Evolutionary conservation across 192 early-diverging fungal genomes (phyloP), one percentile per base, ranked within the genome.

Genomic region (Pilobolus umbonatus): DNA sequence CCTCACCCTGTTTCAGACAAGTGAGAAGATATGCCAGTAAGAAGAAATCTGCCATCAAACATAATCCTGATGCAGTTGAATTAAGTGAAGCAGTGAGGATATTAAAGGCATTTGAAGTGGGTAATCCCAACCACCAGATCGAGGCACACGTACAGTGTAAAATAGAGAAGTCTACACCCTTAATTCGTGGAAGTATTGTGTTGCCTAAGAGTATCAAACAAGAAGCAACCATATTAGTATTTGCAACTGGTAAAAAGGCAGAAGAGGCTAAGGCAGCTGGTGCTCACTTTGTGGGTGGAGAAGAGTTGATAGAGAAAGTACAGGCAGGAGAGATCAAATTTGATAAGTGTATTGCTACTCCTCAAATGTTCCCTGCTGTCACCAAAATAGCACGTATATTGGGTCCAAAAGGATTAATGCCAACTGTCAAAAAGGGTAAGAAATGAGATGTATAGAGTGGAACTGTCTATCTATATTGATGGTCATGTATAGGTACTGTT

Each of bases 381-480:
- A 80, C 92, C 32, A 89, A 86, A 66, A 87, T 98, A 68, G 95
- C 93, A 5, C 82, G 86, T 45, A 67, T 94, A 25, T 69, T 98
- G 61, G 95, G 95, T 58, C 95, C 95, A 25, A 92, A 91, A 67
- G 92, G 92, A n/a, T 75, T 98, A 56, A 96, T 98, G 95, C 95
- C 95, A 22, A 94, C 86, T 3, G 74, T 81, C 22, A 89, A 88
- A 46, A 88, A 86, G 64, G 88, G 88, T 44, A 61, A 49, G 19
- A 17, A 43, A 17, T 3, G 35, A 28, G 22, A 30, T 26, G 8
- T 56, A 48, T 10, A 48, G 28, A 31, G n/a, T n/a, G n/a, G n/a
- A 1, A 28, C 63, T 72, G 66, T 1, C 42, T 17, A 24, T 28
- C 12, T 29, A 24, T 12, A 50, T n/a, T 24, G 6, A 38, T 2